phyloP scores from a whole-genome alignment of 2,329 filamentous ascomycete species.

The Pochonia chlamydosporia region DNA sequence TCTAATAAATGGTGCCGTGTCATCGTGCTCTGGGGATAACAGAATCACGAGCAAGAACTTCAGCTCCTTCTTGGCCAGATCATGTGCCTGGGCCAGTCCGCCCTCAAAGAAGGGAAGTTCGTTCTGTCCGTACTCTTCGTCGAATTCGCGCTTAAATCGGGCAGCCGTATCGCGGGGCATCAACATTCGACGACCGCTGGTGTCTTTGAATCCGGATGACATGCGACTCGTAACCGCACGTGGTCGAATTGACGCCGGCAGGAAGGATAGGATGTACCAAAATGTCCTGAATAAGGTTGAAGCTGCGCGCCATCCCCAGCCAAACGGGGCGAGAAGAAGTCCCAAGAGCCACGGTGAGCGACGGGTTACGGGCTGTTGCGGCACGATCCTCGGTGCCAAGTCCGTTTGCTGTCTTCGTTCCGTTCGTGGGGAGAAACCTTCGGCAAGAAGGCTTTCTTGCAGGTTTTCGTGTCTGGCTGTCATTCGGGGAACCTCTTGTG shows the following conservation, averaged over 20 bases:
- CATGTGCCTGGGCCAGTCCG: conserved; percentile 86
- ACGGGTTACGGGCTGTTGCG: conserved; percentile 63
- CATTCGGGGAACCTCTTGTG: conserved; percentile 56
- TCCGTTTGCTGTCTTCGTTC: conserved; percentile 37
- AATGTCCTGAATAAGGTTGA: conserved; percentile 66
- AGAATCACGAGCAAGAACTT: conserved; percentile 89
- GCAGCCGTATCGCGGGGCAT: conserved; percentile 83
- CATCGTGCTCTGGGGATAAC: conserved; percentile 89
- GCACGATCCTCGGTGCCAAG: conserved; percentile 79
- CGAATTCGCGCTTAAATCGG: conserved; percentile 86
- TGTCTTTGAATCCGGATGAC: conserved; percentile 48
- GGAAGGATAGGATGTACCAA: conserved; percentile 72
- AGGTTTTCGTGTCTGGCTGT: conserved; percentile 68
- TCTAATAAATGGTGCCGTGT: conserved; percentile 73
- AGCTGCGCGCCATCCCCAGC: conserved; percentile 67
- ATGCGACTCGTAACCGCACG: conserved; percentile 49
- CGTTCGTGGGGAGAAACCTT: conserved; percentile 15
- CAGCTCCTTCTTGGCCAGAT: conserved; percentile 82
- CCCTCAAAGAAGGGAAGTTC: conserved; percentile 76
- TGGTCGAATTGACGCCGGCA: conserved; percentile 61
- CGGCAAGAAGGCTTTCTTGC: conserved; percentile 48
- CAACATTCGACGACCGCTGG: conserved; percentile 66
- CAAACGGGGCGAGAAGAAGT: conserved; percentile 76
- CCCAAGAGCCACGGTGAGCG: conserved; percentile 71
- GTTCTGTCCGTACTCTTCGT: conserved; percentile 79